Evolutionary conservation across 2,329 filamentous ascomycete genomes (phyloP), one percentile per base, ranked within the genome.

Genomic region (Periconia sp.): DNA sequence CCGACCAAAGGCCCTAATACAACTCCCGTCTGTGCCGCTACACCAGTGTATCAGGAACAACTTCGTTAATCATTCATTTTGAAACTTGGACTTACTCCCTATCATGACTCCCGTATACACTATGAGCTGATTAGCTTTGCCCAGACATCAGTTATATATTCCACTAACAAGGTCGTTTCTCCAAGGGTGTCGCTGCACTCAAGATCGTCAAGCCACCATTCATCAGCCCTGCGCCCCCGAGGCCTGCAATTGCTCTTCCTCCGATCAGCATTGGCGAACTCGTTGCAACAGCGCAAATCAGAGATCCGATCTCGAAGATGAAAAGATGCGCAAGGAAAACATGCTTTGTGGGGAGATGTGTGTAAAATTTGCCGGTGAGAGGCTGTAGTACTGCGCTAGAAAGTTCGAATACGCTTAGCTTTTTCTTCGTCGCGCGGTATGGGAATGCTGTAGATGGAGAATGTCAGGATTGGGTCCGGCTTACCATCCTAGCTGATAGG

Each of bases 221-320:
- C 36, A 50, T 42, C 17, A 54, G 32, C 1, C 51, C 51, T 1
- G 41, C 24, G 7, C 37, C 34, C 3, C 51, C 51, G 13, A 46
- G 6, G 2, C 51, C 51, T 10, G 51, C 48, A 18, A 54, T 35
- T 4, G 45, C 36, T n/a, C 51, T 43, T 13, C 51, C 51, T 24
- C 28, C 36, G 22, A 54, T 54, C 17, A 54, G 45, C 36, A 46
- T 44, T 5, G 29, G 26, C 6, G 50, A 54, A 18, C 35, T 46
- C 2, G 21, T 31, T 3, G 75, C 73, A 5, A 66, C 61, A 22
- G 68, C 75, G 48, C 78, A 82, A 16, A 83, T 46, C 6, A 77
- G 46, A 0, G 76, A 79, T 2, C 80, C 80, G 3, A 81, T 4
- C 40, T 71, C 65, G 48, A 72, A 72, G 16, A 71, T 37, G n/a